A percentile compares a stretch with the other conserved stretches of the same genome.
Conservation (phyloP, 1,284 basidiomycete species). For the Serendipita sp. region DNA sequence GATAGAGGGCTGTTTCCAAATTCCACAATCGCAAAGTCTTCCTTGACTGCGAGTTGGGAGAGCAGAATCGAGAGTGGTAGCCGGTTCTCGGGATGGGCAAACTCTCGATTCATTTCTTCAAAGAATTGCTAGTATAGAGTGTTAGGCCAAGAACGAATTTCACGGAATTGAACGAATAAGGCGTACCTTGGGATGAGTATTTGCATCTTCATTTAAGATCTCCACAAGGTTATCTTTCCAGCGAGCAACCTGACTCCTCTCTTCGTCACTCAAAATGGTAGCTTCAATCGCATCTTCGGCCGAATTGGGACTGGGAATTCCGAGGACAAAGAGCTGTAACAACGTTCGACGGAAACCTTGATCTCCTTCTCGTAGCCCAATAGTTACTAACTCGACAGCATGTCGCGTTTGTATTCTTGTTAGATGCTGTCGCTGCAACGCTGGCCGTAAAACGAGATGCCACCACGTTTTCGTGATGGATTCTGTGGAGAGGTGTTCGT, state of each 20-base stretch:
- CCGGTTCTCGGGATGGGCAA: slow-evolving; percentile 40
- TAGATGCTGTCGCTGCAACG: slow-evolving; percentile 57
- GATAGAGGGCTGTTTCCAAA: slow-evolving; percentile 50
- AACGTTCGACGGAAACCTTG: slow-evolving; percentile 50
- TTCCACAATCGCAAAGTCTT: slow-evolving; percentile 40
- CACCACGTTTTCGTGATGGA: slow-evolving; percentile 65
- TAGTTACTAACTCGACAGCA: slow-evolving; percentile 58
- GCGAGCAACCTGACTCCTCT: slow-evolving; percentile 39
- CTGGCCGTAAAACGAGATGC: slow-evolving; percentile 58
- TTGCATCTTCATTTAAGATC: slow-evolving; percentile 47
- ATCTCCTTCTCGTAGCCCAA: slow-evolving; percentile 39
- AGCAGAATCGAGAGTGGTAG: slow-evolving; percentile 55
- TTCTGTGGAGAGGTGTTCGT: slow-evolving; percentile 41
- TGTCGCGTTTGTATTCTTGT: slow-evolving; percentile 38
- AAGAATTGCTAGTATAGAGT: slow-evolving; percentile 25
- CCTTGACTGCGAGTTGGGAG: slow-evolving; percentile 15
- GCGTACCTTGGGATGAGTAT: slow-evolving; percentile 46
- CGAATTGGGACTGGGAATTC: slow-evolving; percentile 58
- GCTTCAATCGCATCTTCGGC: slow-evolving; percentile 58
- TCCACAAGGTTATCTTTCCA: slow-evolving; percentile 71
- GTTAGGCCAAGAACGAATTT: slow-evolving; percentile 11
- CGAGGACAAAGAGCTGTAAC: slow-evolving; percentile 58
- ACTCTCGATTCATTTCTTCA: slow-evolving; percentile 45
- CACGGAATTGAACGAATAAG: neutral
- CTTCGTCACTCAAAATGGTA: slow-evolving; percentile 44